A percentile compares a stretch with the other conserved stretches of the same genome.
Evolutionary conservation across 2,329 filamentous ascomycete species (phyloP).

Genomic region (Didymella segeticola): DNA sequence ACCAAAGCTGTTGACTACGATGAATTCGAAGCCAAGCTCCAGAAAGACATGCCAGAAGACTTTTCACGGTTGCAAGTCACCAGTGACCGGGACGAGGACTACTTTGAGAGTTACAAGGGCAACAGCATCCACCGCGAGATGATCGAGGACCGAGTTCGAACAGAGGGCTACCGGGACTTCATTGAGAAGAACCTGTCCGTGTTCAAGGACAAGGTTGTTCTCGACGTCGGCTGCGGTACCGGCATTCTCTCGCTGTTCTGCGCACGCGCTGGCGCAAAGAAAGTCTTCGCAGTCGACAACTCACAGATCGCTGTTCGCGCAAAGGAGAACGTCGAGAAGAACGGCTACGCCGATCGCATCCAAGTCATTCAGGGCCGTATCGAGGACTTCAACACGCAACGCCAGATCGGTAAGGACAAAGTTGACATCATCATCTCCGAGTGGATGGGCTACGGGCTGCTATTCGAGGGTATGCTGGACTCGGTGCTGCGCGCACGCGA

Average conservation of each 20-base stretch:
- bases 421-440: constrained; percentile 96
- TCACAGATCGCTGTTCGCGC: constrained; percentile 89
- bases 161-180: constrained; percentile 92
- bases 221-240: constrained; percentile 85
- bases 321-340: constrained; percentile 81
- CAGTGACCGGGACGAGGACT: constrained; percentile 62
- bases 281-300: constrained; percentile 90
- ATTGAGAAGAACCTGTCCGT: constrained; percentile 90
- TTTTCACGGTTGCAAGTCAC: constrained; percentile 38
- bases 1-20: constrained; percentile 41
- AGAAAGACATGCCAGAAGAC: constrained; percentile 48
- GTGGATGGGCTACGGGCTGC: constrained; percentile 95
- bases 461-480: constrained; percentile 96
- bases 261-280: constrained; percentile 83
- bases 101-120: constrained; percentile 68
- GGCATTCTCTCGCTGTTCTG: constrained; percentile 95
- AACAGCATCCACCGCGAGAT: constrained; percentile 92
- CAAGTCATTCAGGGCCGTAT: constrained; percentile 85
- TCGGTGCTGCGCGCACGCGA: constrained; percentile 89
- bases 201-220: constrained; percentile 83
- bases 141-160: constrained; percentile 88
- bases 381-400: constrained; percentile 79
- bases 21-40: constrained; percentile 49
- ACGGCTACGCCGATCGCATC: constrained; percentile 75
- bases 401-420: constrained; percentile 53